Base-by-base conservation (phyloP, 495 filamentous ascomycete genomes). In the Penicillium psychrofluorescens region DNA sequence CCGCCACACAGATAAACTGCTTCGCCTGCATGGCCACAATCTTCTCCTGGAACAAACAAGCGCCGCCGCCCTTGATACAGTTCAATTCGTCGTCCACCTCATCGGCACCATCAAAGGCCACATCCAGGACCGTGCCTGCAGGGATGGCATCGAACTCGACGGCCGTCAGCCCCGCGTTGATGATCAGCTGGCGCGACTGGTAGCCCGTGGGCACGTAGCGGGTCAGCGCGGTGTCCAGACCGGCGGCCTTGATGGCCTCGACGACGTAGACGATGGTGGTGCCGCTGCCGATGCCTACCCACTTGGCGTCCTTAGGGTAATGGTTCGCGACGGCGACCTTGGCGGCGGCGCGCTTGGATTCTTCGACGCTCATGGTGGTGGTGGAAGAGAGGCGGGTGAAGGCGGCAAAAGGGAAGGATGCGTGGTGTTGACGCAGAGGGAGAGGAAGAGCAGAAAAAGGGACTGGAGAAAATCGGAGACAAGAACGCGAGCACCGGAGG, bases 31-130 rank as follows among this genome's bases (percentile, higher is more conserved):
- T 78, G 4, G 90, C 90, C 11, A 98, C 91, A 15, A 98, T 71
- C 71, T 98, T 98, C 72, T 98, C 92, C 67, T 97, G 94, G 75
- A 95, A 96, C 46, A 96, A 67, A 65, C 94, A 98, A 27, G 90
- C 92, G 36, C 92, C 92, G 11, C 92, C 92, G 36, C 92, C 92
- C 70, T 98, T 98, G 67, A 98, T 95, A 58, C 89, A 87, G 66
- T 97, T 98, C 41, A 98, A 65, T 33, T 90, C 86, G 15, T 87
- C 86, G 62, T 98, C 92, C 27, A 98, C 89, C 71, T 98, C 92
- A 62, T 98, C 92, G 15, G 92, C 94, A 32, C 92, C 91, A 65
- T 96, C 91, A 54, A 97, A 97, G 29, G 82, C 82, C 28, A 97
- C 82, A 56, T 95, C 90, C 40, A 92, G 72, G 11, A 71, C 55